Conservation (phyloP, 1,139 yeast species). For the Kodamaea ohmeri region DNA sequence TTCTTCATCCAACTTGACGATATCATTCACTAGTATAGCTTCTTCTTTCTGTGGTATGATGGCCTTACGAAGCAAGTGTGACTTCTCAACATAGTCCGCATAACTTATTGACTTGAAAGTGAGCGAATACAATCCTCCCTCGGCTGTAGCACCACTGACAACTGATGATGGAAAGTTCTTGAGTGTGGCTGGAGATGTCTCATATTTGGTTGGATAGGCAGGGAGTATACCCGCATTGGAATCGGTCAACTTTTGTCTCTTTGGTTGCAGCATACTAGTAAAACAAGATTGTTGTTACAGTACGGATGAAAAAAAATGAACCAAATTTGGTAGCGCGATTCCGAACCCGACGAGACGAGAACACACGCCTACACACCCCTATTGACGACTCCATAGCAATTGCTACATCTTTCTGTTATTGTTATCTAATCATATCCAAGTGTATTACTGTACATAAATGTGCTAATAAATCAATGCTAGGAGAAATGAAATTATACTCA, state of each 20-base stretch:
- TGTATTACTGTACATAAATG: constrained; percentile 2
- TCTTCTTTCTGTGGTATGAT: constrained; percentile 10
- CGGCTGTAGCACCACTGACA: constrained; percentile 42
- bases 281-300: neutral
- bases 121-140: constrained; percentile 44
- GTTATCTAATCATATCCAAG: constrained; percentile 5
- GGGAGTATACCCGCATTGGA: constrained; percentile 2
- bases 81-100: constrained; percentile 37
- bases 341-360: too few relatives aligned
- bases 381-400: too few relatives aligned
- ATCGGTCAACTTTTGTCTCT: constrained; percentile 9
- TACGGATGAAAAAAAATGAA: neutral
- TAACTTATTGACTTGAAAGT: constrained; percentile 44
- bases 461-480: constrained; percentile 2
- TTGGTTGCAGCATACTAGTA: constrained; percentile 6
- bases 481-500: constrained; percentile 3
- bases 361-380: too few relatives aligned
- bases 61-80: constrained; percentile 28
- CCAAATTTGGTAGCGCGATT: constrained; percentile 5
- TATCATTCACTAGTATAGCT: constrained; percentile 19
- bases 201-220: constrained; percentile 28
- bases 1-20: constrained; percentile 18
- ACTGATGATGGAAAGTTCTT: constrained; percentile 41
- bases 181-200: constrained; percentile 33
- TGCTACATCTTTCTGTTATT: too few relatives aligned